Base-by-base conservation (phyloP, 2,329 filamentous ascomycete species). In the Tolypocladium cylindrosporum region DNA sequence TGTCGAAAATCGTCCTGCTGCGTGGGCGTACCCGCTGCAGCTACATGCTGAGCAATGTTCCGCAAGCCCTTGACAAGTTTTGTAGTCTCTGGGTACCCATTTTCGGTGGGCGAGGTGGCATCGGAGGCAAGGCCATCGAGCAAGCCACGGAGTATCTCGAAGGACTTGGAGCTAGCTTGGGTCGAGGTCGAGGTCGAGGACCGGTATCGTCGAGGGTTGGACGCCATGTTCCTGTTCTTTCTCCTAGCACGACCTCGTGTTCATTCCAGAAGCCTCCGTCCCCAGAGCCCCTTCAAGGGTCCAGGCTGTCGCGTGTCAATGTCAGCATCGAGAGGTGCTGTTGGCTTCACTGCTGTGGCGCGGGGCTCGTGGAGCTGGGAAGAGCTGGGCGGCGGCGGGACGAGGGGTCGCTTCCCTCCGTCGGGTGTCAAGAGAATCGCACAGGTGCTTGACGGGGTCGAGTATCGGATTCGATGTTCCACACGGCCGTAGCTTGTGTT, bases 1-100 rank as follows among this genome's bases (percentile, higher is more conserved):
- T 90, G 85, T 63, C 92, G 85, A 69, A 97, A 96, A 64, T 90
- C 86, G 74, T 96, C 90, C 74, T 91, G 90, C 6, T 77, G 75
- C 4, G 77, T 71, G 60, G 75, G 75, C 3, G 78, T 76, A 19
- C 78, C 71, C 43, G 75, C 67, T 11, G 79, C 77, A 48, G 79
- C 75, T 36, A 85, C 71, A 61, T 83, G 76, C 59, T 90, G 88
- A 66, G 86, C 83, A 60, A 93, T 81, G 55, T 84, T 80, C 63
- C 84, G 82, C 58, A 89, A 77, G 56, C 78, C 76, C 63, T 83
- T 79, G 61, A 80, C 70, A 41, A 87, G 73, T 9, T 74, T 71
- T 4, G 71, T 65, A 24, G 77, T 74, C 11, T 79, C 71, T 16
- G 82, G 80, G 62, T 80, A 84, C 27, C 73, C 76, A 59, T 72